Conservation (phyloP, 495 filamentous ascomycete genomes). For the Chlorociboria aeruginascens region DNA sequence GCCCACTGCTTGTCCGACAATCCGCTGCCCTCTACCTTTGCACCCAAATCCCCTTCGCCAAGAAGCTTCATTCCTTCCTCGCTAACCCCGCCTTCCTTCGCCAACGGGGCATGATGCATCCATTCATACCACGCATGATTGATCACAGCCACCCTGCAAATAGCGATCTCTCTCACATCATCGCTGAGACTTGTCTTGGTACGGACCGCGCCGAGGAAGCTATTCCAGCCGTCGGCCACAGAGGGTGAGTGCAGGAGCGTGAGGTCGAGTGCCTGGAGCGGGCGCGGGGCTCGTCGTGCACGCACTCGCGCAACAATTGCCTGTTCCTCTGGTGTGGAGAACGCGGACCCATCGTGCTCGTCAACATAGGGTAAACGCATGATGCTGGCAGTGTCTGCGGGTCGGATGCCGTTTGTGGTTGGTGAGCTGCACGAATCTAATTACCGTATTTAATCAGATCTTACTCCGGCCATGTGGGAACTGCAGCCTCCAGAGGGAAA, state of each 20-base stretch:
- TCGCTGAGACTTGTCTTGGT: slow-evolving; percentile 47
- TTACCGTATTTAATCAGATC: too few species aligned
- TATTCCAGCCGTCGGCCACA: slow-evolving; percentile 70
- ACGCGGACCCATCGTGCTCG: slow-evolving; percentile 37
- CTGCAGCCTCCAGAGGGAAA: too few species aligned
- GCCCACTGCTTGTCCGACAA: slow-evolving; percentile 49
- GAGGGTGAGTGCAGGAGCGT: slow-evolving; percentile 61
- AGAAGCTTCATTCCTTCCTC: slow-evolving; percentile 16
- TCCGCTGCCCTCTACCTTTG: neutral
- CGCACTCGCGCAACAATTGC: slow-evolving; percentile 49
- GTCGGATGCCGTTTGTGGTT: neutral
- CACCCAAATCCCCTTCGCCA: slow-evolving; percentile 1
- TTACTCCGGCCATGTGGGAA: neutral
- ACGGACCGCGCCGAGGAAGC: slow-evolving; percentile 64
- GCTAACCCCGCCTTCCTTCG: slow-evolving; percentile 21
- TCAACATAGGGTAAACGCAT: slow-evolving; percentile 66
- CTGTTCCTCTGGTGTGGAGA: slow-evolving; percentile 30
- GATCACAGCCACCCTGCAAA: slow-evolving; percentile 61
- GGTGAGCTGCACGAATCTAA: too few species aligned
- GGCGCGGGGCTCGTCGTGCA: slow-evolving; percentile 49
- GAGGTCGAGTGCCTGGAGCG: slow-evolving; percentile 58
- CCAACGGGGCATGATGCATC: slow-evolving; percentile 60
- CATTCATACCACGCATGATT: slow-evolving; percentile 73
- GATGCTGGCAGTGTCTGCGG: slow-evolving; percentile 14
- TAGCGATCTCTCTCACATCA: slow-evolving; percentile 56